Conservation (phyloP, 257 asterid genomes). For the Verbena officinalis region DNA sequence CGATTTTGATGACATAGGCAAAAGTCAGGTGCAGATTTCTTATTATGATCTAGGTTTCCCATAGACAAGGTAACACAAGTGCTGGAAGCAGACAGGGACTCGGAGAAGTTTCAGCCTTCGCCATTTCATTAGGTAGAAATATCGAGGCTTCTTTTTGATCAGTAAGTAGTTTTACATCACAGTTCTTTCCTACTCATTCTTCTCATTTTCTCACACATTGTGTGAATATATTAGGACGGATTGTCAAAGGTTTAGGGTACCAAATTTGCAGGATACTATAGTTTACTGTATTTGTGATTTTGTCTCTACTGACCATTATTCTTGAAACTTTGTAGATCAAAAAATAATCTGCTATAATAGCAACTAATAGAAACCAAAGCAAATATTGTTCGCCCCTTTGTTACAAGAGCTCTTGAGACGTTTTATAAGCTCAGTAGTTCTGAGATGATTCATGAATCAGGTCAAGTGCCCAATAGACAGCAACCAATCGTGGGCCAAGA, state of each 20-base stretch:
- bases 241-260: background rate
- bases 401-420: constrained; percentile 79
- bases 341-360: constrained; percentile 90
- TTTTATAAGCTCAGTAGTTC: constrained; percentile 73
- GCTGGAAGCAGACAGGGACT: constrained; percentile 87
- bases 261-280: background rate
- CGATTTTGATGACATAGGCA: background rate
- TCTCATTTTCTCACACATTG: constrained; percentile 11
- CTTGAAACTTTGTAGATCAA: constrained; percentile 60
- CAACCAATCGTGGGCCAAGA: constrained; percentile 73
- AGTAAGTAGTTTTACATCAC: constrained; percentile 50
- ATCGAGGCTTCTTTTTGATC: constrained; percentile 91
- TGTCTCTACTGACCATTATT: constrained; percentile 7
- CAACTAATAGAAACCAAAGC: too few relatives aligned
- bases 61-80: constrained; percentile 79
- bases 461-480: constrained; percentile 57
- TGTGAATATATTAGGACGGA: background rate
- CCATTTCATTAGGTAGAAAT: constrained; percentile 97
- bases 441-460: constrained; percentile 77
- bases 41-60: constrained; percentile 28
- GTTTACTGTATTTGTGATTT: constrained; percentile 7
- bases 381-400: constrained; percentile 88
- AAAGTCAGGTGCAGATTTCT: constrained; percentile 9
- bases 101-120: constrained; percentile 82
- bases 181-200: constrained; percentile 6